Evolutionary conservation across 345 rosid genomes (phyloP).

Genomic region (Gossypium australe): DNA sequence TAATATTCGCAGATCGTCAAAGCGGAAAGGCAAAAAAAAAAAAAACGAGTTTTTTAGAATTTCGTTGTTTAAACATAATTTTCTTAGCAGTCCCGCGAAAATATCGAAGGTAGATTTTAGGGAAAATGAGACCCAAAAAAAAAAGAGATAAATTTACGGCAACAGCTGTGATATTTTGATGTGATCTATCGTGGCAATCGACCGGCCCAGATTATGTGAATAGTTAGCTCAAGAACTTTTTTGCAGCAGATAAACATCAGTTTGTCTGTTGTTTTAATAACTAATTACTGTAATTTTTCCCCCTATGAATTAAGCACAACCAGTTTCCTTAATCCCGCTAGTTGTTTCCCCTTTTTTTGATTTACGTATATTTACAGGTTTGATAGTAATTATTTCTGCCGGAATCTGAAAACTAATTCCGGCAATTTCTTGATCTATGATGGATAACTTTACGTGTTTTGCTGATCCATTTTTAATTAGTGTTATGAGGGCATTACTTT

Average conservation of each 20-base stretch:
- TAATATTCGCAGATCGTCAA: background rate
- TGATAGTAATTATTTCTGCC: background rate
- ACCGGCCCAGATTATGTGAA: conserved; percentile 22
- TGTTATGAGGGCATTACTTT: background rate
- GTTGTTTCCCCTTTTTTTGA: background rate
- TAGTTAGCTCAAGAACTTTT: conserved; percentile 21
- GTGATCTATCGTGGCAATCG: conserved; percentile 13
- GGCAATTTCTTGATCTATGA: background rate
- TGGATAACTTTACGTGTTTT: background rate
- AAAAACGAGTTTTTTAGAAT: background rate
- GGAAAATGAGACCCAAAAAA: conserved; percentile 1
- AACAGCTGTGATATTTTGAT: conserved; percentile 11
- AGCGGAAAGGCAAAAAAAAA: background rate
- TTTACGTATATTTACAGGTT: background rate
- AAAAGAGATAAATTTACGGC: background rate
- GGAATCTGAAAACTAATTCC: background rate
- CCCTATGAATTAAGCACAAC: conserved; percentile 4
- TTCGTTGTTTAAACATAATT: background rate
- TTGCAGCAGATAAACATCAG: conserved; percentile 24
- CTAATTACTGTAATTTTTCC: conserved; percentile 8
- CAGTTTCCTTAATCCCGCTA: background rate
- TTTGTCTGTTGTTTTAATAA: conserved; percentile 23
- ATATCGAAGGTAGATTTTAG: background rate
- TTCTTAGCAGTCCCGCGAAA: background rate
- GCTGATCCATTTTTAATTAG: background rate